Evolutionary conservation across 2,329 filamentous ascomycete genomes (phyloP), one percentile per base, ranked within the genome.

Genomic region (Monilinia aucupariae): DNA sequence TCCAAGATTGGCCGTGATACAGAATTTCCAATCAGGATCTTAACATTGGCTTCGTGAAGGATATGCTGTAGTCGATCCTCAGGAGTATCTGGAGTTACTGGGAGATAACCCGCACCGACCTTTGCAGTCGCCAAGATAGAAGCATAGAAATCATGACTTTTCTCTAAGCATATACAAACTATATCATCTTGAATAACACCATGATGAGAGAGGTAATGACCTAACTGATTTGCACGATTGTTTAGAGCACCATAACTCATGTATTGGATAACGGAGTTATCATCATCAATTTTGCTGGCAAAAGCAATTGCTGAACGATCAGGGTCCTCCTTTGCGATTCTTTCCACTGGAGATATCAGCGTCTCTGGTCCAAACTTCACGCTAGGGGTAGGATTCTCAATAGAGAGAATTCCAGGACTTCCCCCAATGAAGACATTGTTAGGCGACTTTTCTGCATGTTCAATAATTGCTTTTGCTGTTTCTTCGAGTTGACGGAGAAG

Each of bases 101-200:
- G 91, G n/a, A 96, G 76, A 71, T 96, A 94, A 9, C 86, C 90
- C 69, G 86, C 87, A 10, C 91, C 90, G 6, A 85, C 78, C 70
- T 96, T 96, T 39, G 91, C 74, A 27, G 87, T 82, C 1, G 85
- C 91, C 37, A 96, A 78, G 32, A 96, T 90, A 0, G 85, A 81
- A 34, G 86, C 79, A 71, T 96, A 96, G 0, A 96, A 76, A 32
- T 85, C 74, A 1, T 85, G 74, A 0, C 87, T 92, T 72, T 94
- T 96, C 27, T 92, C 84, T 82, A 96, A 87, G 52, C 88, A 79
- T 51, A 96, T 82, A 41, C 86, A 86, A n/a, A 96, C 78, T 12
- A 90, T 76, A 20, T 84, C 79, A 9, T 85, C 82, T 1, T 79
- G 74, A 1, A 74, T 65, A 0, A 81, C 76, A 0, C 81, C 81